phyloP scores from a whole-genome alignment of 192 early-diverging fungal species.

The Pecoramyces ruminantium region DNA sequence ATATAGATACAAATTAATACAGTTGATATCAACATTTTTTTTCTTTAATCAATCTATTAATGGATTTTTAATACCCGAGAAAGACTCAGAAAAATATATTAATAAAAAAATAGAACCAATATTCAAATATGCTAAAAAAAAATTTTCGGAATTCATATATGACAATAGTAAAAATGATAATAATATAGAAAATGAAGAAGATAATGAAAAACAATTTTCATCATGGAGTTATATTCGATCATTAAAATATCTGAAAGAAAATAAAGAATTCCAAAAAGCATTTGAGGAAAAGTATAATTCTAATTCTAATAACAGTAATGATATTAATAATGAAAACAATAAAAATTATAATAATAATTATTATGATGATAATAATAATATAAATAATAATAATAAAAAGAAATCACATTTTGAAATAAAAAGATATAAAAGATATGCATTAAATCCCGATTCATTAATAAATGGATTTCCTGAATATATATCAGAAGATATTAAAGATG shows the following conservation, averaged over 20 bases:
- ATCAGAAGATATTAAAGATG: background rate
- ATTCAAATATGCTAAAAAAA: background rate
- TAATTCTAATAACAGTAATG: no score
- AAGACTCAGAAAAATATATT: background rate
- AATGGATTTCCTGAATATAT: background rate
- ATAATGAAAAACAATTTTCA: background rate
- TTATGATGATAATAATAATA: no score
- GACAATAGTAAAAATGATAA: background rate
- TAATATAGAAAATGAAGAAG: background rate
- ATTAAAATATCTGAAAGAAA: background rate
- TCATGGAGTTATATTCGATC: background rate
- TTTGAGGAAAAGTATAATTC: background rate
- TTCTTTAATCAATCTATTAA: background rate
- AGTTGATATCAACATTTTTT: background rate
- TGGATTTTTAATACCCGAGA: background rate
- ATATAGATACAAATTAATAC: background rate
- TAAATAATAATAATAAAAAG: no score
- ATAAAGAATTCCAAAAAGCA: background rate
- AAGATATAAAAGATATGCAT: background rate
- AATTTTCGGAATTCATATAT: background rate
- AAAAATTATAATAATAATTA: no score
- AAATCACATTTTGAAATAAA: background rate
- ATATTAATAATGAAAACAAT: no score
- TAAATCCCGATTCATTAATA: background rate
- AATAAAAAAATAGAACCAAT: no score